Base-by-base conservation (phyloP, 1,139 yeast genomes). In the Saccharomyces pastorianus region DNA sequence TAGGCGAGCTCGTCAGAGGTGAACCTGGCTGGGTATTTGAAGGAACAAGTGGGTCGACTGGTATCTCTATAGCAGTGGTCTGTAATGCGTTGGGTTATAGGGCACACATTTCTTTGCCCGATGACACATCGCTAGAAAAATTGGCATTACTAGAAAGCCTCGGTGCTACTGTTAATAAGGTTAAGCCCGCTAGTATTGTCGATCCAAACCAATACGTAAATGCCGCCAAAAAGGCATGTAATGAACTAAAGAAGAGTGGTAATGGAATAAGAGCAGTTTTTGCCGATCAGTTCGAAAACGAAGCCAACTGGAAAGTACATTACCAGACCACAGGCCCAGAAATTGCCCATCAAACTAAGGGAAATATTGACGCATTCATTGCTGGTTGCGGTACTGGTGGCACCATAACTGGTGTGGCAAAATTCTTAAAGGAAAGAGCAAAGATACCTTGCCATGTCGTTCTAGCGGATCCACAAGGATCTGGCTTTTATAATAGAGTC, bases 1-100 rank as follows among this genome's bases (percentile, higher is more conserved):
- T 65, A 47, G 95, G 93, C 0, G 68, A 74, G 13, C 68, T 91
- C 47, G 68, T 73, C 7, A 63, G 74, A 52, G 83, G 81, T 2
- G 90, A 88, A 65, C 64, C 65, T 6, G 74, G 73, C 28, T 68
- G 71, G 60, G 78, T 84, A 20, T 90, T 85, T 67, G 99, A 93
- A 73, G 99, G 99, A 3, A 93, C 98, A 0, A 84, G 95, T 9
- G 98, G 98, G 0, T 88, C 96, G 0, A 93, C 99, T 0, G 99
- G 99, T 7, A 93, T 93, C 28, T 88, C 96, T 2, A 80, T 93
- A 61, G 96, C 98, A 1, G 81, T 89, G 71, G 77, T 93, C 26
- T 88, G 96, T 58, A 82, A 90, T 61, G 88, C 97, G 0, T 71
- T 88, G 56, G 99, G 99, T 0, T 91, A 91, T 68, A 81, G 79